phyloP scores from a whole-genome alignment of 129 eudicot species.

The Ambrosia trifida region DNA sequence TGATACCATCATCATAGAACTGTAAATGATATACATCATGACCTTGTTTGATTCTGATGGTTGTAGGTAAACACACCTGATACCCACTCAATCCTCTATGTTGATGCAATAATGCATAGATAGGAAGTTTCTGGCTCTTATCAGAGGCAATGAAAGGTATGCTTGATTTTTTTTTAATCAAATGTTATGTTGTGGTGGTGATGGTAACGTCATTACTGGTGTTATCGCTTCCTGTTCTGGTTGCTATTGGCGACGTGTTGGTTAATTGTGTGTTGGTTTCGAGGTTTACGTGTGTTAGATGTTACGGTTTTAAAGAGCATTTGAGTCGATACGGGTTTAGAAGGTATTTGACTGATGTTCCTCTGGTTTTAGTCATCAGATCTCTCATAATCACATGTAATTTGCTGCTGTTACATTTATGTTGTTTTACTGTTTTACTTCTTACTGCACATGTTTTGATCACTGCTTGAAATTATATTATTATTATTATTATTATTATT shows the following conservation, averaged over 20 bases:
- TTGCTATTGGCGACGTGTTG: conserved; percentile 69
- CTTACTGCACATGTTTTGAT: too few species aligned
- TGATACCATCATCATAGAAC: too few species aligned
- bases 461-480: too few species aligned
- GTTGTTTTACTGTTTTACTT: background rate
- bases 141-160: too few species aligned
- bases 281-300: conserved; percentile 76
- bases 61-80: too few species aligned
- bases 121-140: too few species aligned
- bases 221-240: conserved; percentile 60
- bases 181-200: conserved; percentile 81
- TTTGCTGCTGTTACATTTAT: background rate
- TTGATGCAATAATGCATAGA: too few species aligned
- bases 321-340: conserved; percentile 67
- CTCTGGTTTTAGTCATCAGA: conserved; percentile 83
- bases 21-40: too few species aligned
- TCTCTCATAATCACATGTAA: conserved; percentile 63
- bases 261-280: conserved; percentile 66
- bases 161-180: too few species aligned
- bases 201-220: conserved; percentile 77
- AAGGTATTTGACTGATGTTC: conserved; percentile 78
- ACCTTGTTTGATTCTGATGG: too few species aligned
- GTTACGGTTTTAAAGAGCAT: conserved; percentile 63
- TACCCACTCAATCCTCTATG: too few species aligned
- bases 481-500: too few species aligned